A percentile compares a stretch with the other conserved stretches of the same genome.
phyloP scores from a whole-genome alignment of 345 rosid species.

The Rhodamnia rubescens region DNA sequence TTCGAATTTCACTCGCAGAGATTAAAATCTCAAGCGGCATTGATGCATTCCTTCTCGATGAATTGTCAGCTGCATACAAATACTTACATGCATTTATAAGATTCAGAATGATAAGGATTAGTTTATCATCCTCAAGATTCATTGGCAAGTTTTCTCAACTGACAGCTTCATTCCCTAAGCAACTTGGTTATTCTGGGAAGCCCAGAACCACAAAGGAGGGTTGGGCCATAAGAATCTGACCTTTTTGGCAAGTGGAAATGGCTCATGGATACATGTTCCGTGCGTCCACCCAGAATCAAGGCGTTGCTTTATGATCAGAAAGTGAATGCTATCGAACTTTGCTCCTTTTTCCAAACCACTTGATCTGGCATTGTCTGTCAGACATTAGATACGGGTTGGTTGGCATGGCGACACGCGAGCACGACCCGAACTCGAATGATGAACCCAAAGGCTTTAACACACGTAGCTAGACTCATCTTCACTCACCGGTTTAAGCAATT shows the following conservation, averaged over 20 bases:
- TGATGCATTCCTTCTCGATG: too few species aligned
- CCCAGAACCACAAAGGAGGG: neutral
- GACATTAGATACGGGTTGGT: neutral
- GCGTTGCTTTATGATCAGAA: neutral
- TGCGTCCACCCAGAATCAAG: neutral
- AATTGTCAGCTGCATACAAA: too few species aligned
- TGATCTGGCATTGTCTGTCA: neutral
- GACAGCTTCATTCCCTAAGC: too few species aligned
- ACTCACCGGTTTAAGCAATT: neutral
- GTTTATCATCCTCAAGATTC: too few species aligned
- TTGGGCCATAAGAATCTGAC: neutral
- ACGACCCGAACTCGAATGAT: neutral
- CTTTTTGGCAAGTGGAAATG: neutral
- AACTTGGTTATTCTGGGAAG: neutral
- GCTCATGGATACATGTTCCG: neutral
- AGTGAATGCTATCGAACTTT: neutral
- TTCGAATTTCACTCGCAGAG: too few species aligned
- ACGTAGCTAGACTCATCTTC: neutral
- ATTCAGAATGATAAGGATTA: too few species aligned
- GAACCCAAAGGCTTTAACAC: neutral
- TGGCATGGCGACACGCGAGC: neutral
- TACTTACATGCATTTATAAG: too few species aligned
- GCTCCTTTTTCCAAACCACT: neutral
- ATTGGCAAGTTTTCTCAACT: too few species aligned
- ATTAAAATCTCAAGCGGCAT: too few species aligned